These are phyloP conservation scores for Taphrina communis DNA, from an alignment of 1,139 yeast species.

Conservation along the genomic window DNA sequence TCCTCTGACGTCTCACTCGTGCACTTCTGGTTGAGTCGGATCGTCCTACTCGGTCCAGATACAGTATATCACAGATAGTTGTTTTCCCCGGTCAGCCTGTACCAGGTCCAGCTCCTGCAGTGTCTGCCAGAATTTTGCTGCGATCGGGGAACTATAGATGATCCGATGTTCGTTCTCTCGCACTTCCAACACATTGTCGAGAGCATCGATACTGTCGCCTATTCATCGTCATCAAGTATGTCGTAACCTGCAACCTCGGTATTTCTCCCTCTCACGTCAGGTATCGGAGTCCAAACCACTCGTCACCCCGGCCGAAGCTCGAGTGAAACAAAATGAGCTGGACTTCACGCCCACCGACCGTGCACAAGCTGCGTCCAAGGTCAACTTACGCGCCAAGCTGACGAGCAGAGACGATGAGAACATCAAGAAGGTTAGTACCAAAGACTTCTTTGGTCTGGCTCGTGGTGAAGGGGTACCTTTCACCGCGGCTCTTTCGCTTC, in stretches of 20 bases:
- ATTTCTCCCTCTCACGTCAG: background rate
- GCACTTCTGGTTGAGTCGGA: too few relatives aligned
- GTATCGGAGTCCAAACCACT: conserved; percentile 7
- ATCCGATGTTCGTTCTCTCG: conserved; percentile 20
- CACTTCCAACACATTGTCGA: background rate
- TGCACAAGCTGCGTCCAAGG: conserved; percentile 36
- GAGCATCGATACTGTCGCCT: conserved; percentile 5
- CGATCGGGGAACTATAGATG: conserved; percentile 14
- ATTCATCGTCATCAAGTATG: background rate
- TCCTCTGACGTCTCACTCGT: too few relatives aligned
- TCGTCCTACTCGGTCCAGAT: background rate
- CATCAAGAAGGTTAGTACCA: conserved; percentile 35
- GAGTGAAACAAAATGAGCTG: conserved; percentile 34
- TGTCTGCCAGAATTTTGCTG: background rate
- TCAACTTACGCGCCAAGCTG: conserved; percentile 40
- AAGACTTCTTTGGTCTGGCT: conserved; percentile 40
- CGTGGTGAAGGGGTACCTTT: conserved; percentile 41
- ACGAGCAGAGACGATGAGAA: conserved; percentile 33
- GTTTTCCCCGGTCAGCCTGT: background rate
- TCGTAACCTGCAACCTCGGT: background rate
- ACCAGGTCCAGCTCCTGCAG: background rate
- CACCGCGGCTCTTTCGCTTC: conserved; percentile 35
- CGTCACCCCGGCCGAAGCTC: conserved; percentile 15
- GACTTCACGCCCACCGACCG: conserved; percentile 51
- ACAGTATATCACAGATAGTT: background rate